Percentiles rank a stretch among this genome's conserved stretches.
These are phyloP conservation scores for Vigna unguiculata DNA, from an alignment of 306 rosid species.

Conservation along the genomic window DNA sequence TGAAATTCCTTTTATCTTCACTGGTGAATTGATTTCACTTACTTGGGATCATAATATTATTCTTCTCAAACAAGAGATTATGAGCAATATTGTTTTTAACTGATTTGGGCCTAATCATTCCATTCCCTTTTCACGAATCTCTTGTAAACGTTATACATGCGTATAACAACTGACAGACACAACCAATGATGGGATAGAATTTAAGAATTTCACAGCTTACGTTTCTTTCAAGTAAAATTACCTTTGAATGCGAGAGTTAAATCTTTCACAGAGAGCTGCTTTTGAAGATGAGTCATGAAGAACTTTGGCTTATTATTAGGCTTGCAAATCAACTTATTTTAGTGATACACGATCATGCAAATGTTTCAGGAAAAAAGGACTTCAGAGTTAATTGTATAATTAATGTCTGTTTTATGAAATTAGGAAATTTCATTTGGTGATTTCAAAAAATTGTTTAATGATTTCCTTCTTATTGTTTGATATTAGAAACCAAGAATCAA, in stretches of 20 bases:
- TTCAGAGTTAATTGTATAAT: not conserved
- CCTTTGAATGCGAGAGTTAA: not conserved
- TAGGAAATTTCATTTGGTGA: slow-evolving; percentile 27
- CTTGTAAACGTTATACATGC: not conserved
- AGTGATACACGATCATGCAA: slow-evolving; percentile 9
- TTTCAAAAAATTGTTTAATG: slow-evolving; percentile 28
- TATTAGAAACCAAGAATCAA: slow-evolving; percentile 98
- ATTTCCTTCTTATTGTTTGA: slow-evolving; percentile 43
- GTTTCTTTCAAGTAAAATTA: slow-evolving; percentile 32
- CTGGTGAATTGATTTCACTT: slow-evolving; percentile 14
- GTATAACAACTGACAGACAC: no score
- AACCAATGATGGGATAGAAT: not conserved
- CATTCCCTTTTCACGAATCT: not conserved
- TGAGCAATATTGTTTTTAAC: not conserved
- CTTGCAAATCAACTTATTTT: slow-evolving; percentile 31
- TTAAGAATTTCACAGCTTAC: slow-evolving; percentile 27
- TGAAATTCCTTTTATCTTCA: not conserved
- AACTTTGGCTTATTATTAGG: slow-evolving; percentile 12
- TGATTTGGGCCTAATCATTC: slow-evolving; percentile 21
- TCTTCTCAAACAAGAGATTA: slow-evolving; percentile 21
- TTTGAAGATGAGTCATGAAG: slow-evolving; percentile 19
- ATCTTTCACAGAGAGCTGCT: not conserved
- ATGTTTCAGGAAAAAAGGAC: not conserved
- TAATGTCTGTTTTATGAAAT: slow-evolving; percentile 18
- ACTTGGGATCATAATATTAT: slow-evolving; percentile 22